Percentiles rank a stretch among this genome's conserved stretches.
Conservation (phyloP, 1,284 basidiomycete genomes). For the Microbotryum saponariae region DNA sequence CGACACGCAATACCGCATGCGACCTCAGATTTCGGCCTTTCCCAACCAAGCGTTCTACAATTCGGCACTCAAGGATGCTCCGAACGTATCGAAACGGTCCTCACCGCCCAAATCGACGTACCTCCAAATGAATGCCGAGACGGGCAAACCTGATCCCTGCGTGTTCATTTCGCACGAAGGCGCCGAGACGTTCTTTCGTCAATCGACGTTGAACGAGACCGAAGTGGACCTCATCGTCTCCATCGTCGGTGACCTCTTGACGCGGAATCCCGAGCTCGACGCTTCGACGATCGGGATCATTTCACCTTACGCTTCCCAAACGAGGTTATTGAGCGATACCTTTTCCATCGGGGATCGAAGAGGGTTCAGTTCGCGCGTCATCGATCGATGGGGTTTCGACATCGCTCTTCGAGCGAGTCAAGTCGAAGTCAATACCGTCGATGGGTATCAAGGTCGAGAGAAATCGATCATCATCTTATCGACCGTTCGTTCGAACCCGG, state of each 20-base stretch:
- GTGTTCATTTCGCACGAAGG: conserved; percentile 69
- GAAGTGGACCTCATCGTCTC: conserved; percentile 70
- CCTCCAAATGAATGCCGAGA: background rate
- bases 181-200: conserved; percentile 56
- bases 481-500: conserved; percentile 70
- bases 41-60: conserved; percentile 78
- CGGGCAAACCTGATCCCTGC: conserved; percentile 26
- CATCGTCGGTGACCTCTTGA: conserved; percentile 67
- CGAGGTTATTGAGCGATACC: conserved; percentile 51
- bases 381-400: conserved; percentile 42
- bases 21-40: conserved; percentile 77
- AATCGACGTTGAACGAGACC: conserved; percentile 62
- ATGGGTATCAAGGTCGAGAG: conserved; percentile 88
- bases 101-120: conserved; percentile 19
- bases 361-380: background rate
- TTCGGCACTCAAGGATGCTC: conserved; percentile 38
- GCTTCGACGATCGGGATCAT: conserved; percentile 77
- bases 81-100: conserved; percentile 56
- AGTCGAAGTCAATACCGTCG: conserved; percentile 79
- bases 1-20: conserved; percentile 90
- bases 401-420: conserved; percentile 56
- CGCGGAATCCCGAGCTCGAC: conserved; percentile 57
- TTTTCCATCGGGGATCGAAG: conserved; percentile 42
- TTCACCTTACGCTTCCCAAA: conserved; percentile 76
- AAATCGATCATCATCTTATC: conserved; percentile 87